Evolutionary conservation across 768 basidiomycete species (phyloP), one percentile per base, ranked within the genome.

Genomic region (Lactarius evosmus): DNA sequence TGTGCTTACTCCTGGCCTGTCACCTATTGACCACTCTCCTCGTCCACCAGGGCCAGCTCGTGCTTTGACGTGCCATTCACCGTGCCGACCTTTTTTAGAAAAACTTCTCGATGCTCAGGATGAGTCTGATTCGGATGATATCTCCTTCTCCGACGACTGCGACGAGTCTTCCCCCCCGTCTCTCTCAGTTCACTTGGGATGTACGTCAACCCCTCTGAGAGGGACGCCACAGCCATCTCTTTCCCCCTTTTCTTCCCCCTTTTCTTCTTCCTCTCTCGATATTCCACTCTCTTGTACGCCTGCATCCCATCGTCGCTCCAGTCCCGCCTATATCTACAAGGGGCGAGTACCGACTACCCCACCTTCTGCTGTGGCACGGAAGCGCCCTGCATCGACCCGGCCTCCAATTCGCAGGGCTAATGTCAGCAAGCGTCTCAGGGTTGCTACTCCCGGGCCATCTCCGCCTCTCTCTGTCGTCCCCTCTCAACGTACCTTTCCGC

Each of bases 401-500:
- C 55, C 34, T 34, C 22, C 56, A 33, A 32, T 38, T 8, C 9
- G 54, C 58, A 17, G 49, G 38, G 19, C 8, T 49, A 49, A 49
- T 25, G 25, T 7, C 17, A 49, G 36, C 12, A 60, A 62, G 6
- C 46, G 64, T 4, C 22, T 27, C 7, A 55, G 50, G n/a, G n/a
- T 29, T 22, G 4, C 54, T 11, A 16, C 56, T n/a, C n/a, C 53
- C 7, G 27, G 30, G 17, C 51, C 44, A 46, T 27, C 55, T 14
- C 41, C 27, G 3, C 36, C 52, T 12, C 51, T 19, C 30, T 32
- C 57, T 14, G n/a, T 68, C 2, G 58, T 65, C 32, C 75, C 73
- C 68, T 73, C 77, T 11, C 76, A 69, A 22, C 82, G 90, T 60
- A 78, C 76, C 8, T 80, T 91, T 58, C 86, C 87, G 2, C 63